Conservation (phyloP, 345 rosid genomes). For the Eucalyptus coolabah region DNA sequence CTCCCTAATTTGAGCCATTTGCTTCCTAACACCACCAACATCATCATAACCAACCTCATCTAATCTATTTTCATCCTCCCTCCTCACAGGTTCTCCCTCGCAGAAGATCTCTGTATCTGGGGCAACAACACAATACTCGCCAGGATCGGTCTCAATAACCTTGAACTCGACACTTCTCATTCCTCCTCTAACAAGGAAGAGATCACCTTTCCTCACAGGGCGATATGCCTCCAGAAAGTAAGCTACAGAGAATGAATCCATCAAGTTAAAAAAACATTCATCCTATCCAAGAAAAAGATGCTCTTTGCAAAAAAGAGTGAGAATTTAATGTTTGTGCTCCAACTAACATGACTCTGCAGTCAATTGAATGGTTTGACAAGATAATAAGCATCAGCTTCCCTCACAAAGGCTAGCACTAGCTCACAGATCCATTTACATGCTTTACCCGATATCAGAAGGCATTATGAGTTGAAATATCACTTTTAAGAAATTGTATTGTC, state of each 20-base stretch:
- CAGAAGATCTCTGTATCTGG: constrained; percentile 97
- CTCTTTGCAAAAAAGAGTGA: not conserved
- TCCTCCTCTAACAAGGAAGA: constrained; percentile 94
- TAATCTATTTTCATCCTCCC: constrained; percentile 89
- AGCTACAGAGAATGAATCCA: constrained; percentile 36
- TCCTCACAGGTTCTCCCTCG: constrained; percentile 89
- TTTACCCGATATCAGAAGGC: not conserved
- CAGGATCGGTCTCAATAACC: constrained; percentile 82
- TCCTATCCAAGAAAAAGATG: not conserved
- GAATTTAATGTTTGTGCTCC: not conserved
- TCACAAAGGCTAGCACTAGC: not conserved
- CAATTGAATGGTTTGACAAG: not conserved
- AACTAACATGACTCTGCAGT: not conserved
- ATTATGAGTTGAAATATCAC: not conserved
- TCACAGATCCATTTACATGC: not conserved
- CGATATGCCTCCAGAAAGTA: constrained; percentile 94
- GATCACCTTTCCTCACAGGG: constrained; percentile 93
- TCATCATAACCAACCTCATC: constrained; percentile 97
- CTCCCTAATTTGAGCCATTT: constrained; percentile 98
- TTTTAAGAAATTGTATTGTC: not conserved
- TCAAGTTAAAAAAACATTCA: not conserved
- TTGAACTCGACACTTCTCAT: constrained; percentile 96
- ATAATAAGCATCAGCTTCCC: not conserved
- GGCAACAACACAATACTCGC: constrained; percentile 90
- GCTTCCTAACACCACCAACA: constrained; percentile 98